Evolutionary conservation across 129 eudicot genomes (phyloP), one percentile per base, ranked within the genome.

Genomic region (Ambrosia artemisiifolia): DNA sequence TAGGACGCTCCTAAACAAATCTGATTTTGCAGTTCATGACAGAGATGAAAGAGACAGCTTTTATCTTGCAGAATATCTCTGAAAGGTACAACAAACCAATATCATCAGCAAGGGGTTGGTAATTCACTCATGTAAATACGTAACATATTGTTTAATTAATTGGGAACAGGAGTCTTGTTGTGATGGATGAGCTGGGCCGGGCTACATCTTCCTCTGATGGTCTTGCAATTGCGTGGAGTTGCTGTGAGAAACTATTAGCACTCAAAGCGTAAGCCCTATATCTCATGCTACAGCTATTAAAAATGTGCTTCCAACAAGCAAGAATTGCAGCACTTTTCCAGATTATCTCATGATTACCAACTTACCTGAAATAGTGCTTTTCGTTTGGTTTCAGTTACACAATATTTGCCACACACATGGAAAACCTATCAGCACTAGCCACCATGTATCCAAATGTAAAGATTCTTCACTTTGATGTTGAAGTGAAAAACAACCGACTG

Each of bases 171-270:
- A 94, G 98, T 84, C 84, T 94, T 48, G 79, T 94, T 76, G 96
- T 90, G 54, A 88, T 94, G 92, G 98, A 94, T 81, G 98, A 94
- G 83, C 81, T 94, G 71, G 98, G 98, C 71, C 84, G 98, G 79
- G 96, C 98, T 55, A 94, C 98, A 57, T 94, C 98, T 83, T 89
- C 98, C 48, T 84, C 89, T 59, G 98, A 94, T 82, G 98, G 98
- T 49, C 83, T 94, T 77, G 98, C 98, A 72, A 86, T 94, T 82
- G 92, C 98, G 24, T 94, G 98, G 97, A 94, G 96, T 75, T 94
- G 98, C 84, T 94, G 96, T 68, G 96, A 90, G 79, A 95, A 84
- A 78, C 92, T 94, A 56, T 70, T 88, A 75, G 78, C 98, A 73
- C 83, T 90, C 13, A 90, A 85, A 88, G 87, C 89, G 98, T 94